These are phyloP conservation scores for Bretschneidera sinensis DNA, from an alignment of 345 rosid genomes.

Conservation along the genomic window DNA sequence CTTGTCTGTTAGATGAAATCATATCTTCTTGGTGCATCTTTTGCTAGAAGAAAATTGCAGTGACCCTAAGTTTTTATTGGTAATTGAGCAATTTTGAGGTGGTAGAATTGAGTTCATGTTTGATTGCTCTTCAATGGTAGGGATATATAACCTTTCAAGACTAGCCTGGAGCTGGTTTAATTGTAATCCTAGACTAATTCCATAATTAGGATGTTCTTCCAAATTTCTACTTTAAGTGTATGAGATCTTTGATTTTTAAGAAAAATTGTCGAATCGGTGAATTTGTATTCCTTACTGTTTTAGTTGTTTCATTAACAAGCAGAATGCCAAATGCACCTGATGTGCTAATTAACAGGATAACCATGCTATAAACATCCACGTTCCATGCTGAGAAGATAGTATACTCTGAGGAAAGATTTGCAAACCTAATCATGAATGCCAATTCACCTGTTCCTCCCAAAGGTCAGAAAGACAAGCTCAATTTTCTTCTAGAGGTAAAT, in stretches of 20 bases:
- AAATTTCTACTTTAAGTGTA: background rate
- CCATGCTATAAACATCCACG: slow-evolving; percentile 1
- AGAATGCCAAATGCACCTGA: no score
- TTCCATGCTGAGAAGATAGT: slow-evolving; percentile 1
- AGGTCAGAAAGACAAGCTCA: slow-evolving; percentile 40
- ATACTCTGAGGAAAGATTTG: slow-evolving; percentile 13
- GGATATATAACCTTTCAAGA: background rate
- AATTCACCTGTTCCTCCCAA: slow-evolving; percentile 24
- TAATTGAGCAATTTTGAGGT: no score
- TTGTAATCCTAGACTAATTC: background rate
- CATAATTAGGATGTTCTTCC: background rate
- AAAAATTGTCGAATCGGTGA: background rate
- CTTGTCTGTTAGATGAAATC: no score
- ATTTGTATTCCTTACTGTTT: background rate
- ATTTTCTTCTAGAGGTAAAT: slow-evolving; percentile 49
- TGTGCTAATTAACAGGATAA: slow-evolving; percentile 9
- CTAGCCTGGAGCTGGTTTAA: background rate
- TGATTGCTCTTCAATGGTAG: background rate
- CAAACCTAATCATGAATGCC: slow-evolving; percentile 26
- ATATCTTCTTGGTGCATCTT: background rate
- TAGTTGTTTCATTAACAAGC: background rate
- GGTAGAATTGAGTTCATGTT: no score
- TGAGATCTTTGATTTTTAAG: no score
- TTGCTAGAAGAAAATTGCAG: background rate
- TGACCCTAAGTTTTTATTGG: no score